Conservation (phyloP, 1,139 yeast species). For the Torulaspora globosa region DNA sequence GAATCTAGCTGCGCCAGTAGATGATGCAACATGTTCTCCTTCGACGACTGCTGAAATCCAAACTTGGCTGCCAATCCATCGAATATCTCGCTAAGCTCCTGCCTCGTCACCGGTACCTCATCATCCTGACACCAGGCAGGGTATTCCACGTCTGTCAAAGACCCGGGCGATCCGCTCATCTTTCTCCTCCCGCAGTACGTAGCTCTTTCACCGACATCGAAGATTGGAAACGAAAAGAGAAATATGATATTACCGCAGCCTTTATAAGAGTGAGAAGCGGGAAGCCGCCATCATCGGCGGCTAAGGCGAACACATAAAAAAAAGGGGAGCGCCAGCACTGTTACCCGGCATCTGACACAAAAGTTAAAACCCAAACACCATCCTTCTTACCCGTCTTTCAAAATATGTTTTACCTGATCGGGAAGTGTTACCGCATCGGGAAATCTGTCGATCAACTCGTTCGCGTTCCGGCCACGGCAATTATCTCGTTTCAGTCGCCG, state of each 20-base stretch:
- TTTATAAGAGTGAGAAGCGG: not conserved
- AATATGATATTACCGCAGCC: no score
- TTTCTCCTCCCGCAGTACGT: no score
- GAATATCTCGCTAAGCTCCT: slow-evolving; percentile 55
- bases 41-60: slow-evolving; percentile 63
- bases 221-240: no score
- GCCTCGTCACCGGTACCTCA: slow-evolving; percentile 41
- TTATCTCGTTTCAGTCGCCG: not conserved
- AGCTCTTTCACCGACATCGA: no score
- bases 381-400: not conserved
- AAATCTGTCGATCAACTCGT: not conserved
- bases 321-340: not conserved
- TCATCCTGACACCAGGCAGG: slow-evolving; percentile 38
- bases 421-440: not conserved
- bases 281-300: not conserved
- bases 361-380: not conserved
- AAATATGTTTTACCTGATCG: slow-evolving; percentile 1
- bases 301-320: not conserved
- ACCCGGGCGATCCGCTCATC: slow-evolving; percentile 12
- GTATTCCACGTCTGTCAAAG: slow-evolving; percentile 29
- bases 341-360: slow-evolving; percentile 7
- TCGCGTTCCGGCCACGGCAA: not conserved
- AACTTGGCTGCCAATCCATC: slow-evolving; percentile 51
- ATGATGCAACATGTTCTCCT: slow-evolving; percentile 63
- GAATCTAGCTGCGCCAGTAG: slow-evolving; percentile 61